Evolutionary conservation across 495 filamentous ascomycete species (phyloP).

Genomic region (Annulohypoxylon stygium): DNA sequence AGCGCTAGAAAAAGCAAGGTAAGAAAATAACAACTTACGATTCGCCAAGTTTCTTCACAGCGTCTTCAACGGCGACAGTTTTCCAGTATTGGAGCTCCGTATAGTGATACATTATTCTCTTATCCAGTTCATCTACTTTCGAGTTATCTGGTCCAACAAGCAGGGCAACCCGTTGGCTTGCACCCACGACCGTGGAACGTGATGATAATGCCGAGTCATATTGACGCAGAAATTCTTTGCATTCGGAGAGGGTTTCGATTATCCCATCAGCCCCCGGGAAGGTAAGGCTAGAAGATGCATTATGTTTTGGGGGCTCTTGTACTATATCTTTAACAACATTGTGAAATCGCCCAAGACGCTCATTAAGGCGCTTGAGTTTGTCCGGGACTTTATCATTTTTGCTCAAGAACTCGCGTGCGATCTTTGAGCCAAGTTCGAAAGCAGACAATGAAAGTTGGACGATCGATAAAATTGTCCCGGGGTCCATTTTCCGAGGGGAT

Average conservation of each 20-base stretch:
- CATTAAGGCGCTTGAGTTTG: conserved; percentile 39
- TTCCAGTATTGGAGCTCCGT: conserved; percentile 37
- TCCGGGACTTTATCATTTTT: conserved; percentile 32
- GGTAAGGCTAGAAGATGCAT: conserved; percentile 20
- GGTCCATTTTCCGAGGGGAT: conserved; percentile 37
- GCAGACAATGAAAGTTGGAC: conserved; percentile 42
- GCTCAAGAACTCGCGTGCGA: conserved; percentile 39
- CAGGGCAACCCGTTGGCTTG: conserved; percentile 35
- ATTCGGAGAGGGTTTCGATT: conserved; percentile 45
- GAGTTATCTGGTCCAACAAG: conserved; percentile 34
- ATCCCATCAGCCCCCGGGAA: conserved; percentile 31
- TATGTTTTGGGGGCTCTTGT: conserved; percentile 10
- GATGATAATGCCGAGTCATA: conserved; percentile 38
- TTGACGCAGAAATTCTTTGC: conserved; percentile 43
- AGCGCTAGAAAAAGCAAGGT: not conserved
- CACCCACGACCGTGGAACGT: conserved; percentile 10
- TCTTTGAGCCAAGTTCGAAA: conserved; percentile 36
- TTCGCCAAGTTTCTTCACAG: conserved; percentile 22
- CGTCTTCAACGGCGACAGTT: conserved; percentile 13
- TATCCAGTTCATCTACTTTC: conserved; percentile 42
- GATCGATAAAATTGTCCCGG: conserved; percentile 41
- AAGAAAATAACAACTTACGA: conserved; percentile 36
- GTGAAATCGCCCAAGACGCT: conserved; percentile 37
- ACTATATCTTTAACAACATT: conserved; percentile 29
- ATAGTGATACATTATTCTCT: conserved; percentile 38